phyloP scores from a whole-genome alignment of 805 yeast species.

The Torulaspora gathmanii region DNA sequence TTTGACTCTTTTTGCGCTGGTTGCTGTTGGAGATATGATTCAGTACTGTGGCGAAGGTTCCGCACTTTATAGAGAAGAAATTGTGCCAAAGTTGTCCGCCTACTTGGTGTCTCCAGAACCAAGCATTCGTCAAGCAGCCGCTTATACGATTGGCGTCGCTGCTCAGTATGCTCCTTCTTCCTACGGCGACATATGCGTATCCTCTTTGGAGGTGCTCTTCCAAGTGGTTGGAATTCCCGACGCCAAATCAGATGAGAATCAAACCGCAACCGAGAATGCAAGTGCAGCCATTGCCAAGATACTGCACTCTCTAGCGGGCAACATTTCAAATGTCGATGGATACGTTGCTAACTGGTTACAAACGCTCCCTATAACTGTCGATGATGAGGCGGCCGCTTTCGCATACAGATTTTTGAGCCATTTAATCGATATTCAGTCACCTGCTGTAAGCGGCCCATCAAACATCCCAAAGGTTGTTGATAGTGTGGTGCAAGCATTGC shows the following conservation, averaged over 20 bases:
- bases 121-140: constrained; percentile 79
- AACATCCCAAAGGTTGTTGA: constrained; percentile 62
- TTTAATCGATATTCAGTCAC: constrained; percentile 63
- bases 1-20: constrained; percentile 69
- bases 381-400: constrained; percentile 83
- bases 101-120: constrained; percentile 63
- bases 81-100: constrained; percentile 60
- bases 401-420: constrained; percentile 72
- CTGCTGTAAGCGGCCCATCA: constrained; percentile 43
- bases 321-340: constrained; percentile 56
- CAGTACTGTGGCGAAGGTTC: constrained; percentile 75
- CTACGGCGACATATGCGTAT: constrained; percentile 58
- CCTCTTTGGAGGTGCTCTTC: constrained; percentile 70
- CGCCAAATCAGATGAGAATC: constrained; percentile 77
- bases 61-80: constrained; percentile 56
- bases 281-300: constrained; percentile 80
- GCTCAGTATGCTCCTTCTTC: constrained; percentile 72
- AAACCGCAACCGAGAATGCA: constrained; percentile 83
- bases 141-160: constrained; percentile 77
- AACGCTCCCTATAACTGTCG: constrained; percentile 75
- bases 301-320: constrained; percentile 56
- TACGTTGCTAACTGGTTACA: constrained; percentile 73
- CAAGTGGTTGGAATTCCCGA: constrained; percentile 72
- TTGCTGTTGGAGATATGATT: constrained; percentile 72
- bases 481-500: constrained; percentile 66